Base-by-base conservation (phyloP, 257 asterid genomes). In the Fraxinus excelsior region DNA sequence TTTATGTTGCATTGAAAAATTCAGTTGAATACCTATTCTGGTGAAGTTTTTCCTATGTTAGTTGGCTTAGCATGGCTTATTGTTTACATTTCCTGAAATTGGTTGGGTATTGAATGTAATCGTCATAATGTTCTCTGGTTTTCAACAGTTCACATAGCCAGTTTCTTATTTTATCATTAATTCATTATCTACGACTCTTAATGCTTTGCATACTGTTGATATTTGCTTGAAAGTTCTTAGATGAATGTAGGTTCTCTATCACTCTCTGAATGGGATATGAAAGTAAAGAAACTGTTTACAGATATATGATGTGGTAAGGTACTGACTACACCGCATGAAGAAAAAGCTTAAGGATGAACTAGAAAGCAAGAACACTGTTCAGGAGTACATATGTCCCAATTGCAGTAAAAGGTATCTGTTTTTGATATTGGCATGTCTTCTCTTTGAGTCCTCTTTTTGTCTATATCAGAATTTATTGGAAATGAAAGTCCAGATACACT, bases 271-370 rank as follows among this genome's bases (percentile, higher is more conserved):
- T 44, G 38, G 40, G 28, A n/a, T 35, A 26, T 25, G 26, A 34
- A 31, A 8, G 9, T 56, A 72, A 65, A 67, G 62, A n/a, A 60
- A 62, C 67, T 67, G 35, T 23, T 73, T 83, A 89, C 94, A 96
- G 98, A 87, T 93, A 84, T 85, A 88, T 80, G 99, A 96, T 86
- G 97, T 93, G 49, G 97, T 96, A 73, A 88, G 99, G 83, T 93
- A 96, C 88, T 82, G 99, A 87, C 74, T 96, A 62, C 95, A 93
- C 69, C 91, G 98, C 76, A 93, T 96, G 99, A 93, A 72, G 85
- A 96, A 96, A 86, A 91, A 84, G 86, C 86, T 96, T 74, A 96
- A 90, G 84, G 98, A 96, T 90, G 98, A 93, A 81, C 81, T 93
- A 79, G 99, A 96, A 79, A 89, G 93, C 90, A 96, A 91, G 87